Percentiles rank a stretch among this genome's conserved stretches.
Evolutionary conservation across 2,329 filamentous ascomycete species (phyloP).

Genomic region (Aphanocladium album): DNA sequence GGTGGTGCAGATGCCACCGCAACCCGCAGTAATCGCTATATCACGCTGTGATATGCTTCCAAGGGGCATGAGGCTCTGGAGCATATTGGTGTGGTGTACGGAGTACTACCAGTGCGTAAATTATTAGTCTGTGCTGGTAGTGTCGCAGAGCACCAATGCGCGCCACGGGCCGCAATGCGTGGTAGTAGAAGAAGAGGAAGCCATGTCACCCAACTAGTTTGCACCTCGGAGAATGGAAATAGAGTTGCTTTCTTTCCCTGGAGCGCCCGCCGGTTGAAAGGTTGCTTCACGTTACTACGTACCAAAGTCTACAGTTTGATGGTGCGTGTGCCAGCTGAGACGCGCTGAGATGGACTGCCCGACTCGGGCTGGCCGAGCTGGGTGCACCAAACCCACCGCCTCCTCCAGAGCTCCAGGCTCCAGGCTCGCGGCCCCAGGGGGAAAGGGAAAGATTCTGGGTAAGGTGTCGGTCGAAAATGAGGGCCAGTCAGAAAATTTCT

Average conservation of each 20-base stretch:
- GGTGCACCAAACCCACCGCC: not conserved
- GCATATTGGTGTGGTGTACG: not conserved
- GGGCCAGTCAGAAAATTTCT: not conserved
- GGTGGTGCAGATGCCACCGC: not conserved
- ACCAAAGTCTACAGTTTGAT: too few relatives aligned
- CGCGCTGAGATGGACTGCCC: not conserved
- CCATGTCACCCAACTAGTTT: too few relatives aligned
- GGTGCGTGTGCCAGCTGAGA: not conserved
- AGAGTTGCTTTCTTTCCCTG: too few relatives aligned
- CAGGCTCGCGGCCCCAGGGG: not conserved
- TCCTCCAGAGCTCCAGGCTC: not conserved
- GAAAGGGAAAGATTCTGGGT: slow-evolving; percentile 10
- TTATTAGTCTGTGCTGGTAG: too few relatives aligned
- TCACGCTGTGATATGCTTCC: not conserved
- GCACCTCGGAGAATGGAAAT: not conserved
- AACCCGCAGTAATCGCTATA: not conserved
- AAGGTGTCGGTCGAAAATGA: slow-evolving; percentile 5
- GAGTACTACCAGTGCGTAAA: too few relatives aligned
- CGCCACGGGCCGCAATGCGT: not conserved
- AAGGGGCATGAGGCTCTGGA: not conserved
- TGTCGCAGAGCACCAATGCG: not conserved
- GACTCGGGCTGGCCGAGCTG: not conserved
- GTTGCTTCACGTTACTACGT: too few relatives aligned
- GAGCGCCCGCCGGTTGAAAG: too few relatives aligned
- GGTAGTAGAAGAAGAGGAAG: not conserved